Percentiles rank a stretch among this genome's conserved stretches.
These are phyloP conservation scores for Pestalotiopsis sp. DNA, from an alignment of 2,329 filamentous ascomycete genomes.

Conservation along the genomic window DNA sequence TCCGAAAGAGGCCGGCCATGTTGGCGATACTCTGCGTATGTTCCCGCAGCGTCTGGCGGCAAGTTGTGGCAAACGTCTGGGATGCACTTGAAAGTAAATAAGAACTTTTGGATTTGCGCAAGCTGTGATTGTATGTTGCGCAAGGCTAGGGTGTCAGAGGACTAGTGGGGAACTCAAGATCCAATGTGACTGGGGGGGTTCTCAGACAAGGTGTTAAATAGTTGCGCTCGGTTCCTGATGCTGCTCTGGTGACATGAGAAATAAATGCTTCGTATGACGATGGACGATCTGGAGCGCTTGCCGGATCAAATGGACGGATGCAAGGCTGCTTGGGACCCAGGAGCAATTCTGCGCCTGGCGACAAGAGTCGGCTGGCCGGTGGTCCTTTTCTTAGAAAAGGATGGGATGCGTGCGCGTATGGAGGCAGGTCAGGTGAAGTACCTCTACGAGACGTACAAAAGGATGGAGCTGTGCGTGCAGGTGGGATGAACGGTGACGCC, in stretches of 20 bases:
- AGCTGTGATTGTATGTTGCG: slow-evolving; percentile 14
- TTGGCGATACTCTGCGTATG: slow-evolving; percentile 26
- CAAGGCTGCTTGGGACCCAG: slow-evolving; percentile 23
- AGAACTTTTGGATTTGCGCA: slow-evolving; percentile 15
- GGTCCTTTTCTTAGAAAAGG: background rate
- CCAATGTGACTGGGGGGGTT: slow-evolving; percentile 20
- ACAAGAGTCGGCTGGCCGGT: slow-evolving; percentile 18
- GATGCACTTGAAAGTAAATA: background rate
- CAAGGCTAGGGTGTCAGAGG: slow-evolving; percentile 17
- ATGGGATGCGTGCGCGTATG: background rate
- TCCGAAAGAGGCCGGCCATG: slow-evolving; percentile 92
- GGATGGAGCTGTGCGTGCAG: slow-evolving; percentile 20
- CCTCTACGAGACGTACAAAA: slow-evolving; percentile 23
- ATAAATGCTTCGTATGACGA: slow-evolving; percentile 47
- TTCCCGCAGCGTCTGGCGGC: background rate
- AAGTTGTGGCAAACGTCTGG: background rate
- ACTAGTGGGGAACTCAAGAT: slow-evolving; percentile 16
- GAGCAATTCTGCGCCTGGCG: slow-evolving; percentile 29
- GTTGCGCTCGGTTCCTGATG: slow-evolving; percentile 35
- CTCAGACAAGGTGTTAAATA: slow-evolving; percentile 42
- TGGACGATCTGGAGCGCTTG: slow-evolving; percentile 32
- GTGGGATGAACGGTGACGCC: slow-evolving; percentile 37
- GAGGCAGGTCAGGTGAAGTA: slow-evolving; percentile 7
- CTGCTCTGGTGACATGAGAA: slow-evolving; percentile 35
- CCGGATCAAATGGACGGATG: slow-evolving; percentile 28